Conservation (phyloP, 179 eudicot genomes). For the Pouteria campechiana region DNA sequence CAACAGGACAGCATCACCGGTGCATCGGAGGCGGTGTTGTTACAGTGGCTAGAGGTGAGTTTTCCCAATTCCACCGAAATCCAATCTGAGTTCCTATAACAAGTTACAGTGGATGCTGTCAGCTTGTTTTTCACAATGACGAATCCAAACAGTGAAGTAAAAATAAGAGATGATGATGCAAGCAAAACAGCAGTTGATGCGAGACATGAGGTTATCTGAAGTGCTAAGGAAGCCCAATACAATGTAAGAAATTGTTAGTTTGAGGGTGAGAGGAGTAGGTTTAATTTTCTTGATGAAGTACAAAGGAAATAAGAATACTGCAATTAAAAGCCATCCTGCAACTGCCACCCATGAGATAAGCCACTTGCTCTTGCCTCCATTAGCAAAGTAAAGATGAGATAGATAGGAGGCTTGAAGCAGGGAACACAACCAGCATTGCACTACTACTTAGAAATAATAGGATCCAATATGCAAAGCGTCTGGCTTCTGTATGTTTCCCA, state of each 20-base stretch:
- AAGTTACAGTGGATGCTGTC: constrained; percentile 57
- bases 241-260: constrained; percentile 40
- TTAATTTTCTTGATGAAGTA: constrained; percentile 31
- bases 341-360: constrained; percentile 72
- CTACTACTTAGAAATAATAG: constrained; percentile 41
- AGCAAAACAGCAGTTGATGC: constrained; percentile 89
- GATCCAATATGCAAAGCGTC: constrained; percentile 71
- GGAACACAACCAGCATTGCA: constrained; percentile 51
- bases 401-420: constrained; percentile 51
- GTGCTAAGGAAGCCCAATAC: constrained; percentile 69
- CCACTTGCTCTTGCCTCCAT: constrained; percentile 61
- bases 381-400: constrained; percentile 43
- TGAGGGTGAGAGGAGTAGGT: constrained; percentile 54
- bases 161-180: constrained; percentile 68
- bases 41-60: no score
- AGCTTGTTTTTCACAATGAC: constrained; percentile 62
- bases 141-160: constrained; percentile 68
- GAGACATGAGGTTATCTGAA: constrained; percentile 84
- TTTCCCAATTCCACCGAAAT: no score
- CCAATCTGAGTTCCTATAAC: no score
- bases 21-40: no score
- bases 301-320: constrained; percentile 36
- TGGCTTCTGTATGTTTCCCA: constrained; percentile 39
- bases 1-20: no score
- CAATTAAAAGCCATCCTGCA: constrained; percentile 77